phyloP scores from a whole-genome alignment of 345 rosid genomes.

The Eucalyptus tenuipes region DNA sequence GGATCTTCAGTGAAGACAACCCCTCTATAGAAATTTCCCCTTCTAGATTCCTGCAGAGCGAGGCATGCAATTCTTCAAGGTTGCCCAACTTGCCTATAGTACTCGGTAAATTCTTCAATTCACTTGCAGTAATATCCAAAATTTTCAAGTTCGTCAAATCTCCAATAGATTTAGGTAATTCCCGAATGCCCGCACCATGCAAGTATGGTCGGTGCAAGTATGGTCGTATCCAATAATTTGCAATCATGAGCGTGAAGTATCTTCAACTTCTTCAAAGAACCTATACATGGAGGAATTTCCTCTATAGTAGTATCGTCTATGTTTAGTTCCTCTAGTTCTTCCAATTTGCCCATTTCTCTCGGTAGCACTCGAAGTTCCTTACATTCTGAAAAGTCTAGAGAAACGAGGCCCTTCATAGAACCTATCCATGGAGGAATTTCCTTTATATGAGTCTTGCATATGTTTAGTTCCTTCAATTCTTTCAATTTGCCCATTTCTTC shows the following conservation, averaged over 20 bases:
- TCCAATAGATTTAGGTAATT: neutral
- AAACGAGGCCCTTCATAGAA: neutral
- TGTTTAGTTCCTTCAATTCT: neutral
- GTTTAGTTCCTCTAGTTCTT: neutral
- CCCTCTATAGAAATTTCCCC: too few species aligned
- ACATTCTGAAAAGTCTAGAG: neutral
- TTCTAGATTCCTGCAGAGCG: rapidly evolving
- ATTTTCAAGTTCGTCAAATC: neutral
- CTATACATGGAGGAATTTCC: neutral
- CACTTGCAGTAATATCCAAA: too few species aligned
- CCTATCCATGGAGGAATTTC: neutral
- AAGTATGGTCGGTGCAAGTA: too few species aligned
- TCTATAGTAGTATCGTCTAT: neutral
- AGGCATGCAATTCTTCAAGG: neutral
- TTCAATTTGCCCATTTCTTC: neutral
- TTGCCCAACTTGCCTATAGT: neutral
- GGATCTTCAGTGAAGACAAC: neutral
- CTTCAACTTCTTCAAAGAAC: too few species aligned
- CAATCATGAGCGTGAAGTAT: too few species aligned
- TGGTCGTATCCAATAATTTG: too few species aligned
- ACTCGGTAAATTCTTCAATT: neutral
- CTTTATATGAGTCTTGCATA: neutral
- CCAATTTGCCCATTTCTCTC: neutral
- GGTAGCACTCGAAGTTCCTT: neutral
- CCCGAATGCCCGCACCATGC: too few species aligned